Base-by-base conservation (phyloP, 768 basidiomycete genomes). In the Dioszegia aurantiaca region DNA sequence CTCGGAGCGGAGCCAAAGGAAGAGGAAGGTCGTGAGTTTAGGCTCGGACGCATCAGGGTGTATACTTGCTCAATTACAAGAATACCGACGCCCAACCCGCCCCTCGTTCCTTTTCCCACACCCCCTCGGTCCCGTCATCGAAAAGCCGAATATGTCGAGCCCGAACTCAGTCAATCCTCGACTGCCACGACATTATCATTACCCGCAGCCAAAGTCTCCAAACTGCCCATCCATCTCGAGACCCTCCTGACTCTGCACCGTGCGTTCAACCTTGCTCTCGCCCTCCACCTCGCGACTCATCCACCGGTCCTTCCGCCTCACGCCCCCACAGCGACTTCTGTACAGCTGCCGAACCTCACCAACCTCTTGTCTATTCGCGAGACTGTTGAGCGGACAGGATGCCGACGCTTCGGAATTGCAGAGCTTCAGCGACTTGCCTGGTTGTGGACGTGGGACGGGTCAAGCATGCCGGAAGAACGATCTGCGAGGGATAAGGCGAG, bases 381-480 rank as follows among this genome's bases (percentile, higher is more conserved):
- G 30, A 73, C 67, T 9, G 67, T 77, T 9, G 75, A 75, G 41
- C 60, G 70, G 42, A 69, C 67, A 2, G 61, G 62, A 12, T 63
- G 66, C 37, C 47, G 67, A 39, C 47, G 72, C n/a, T 77, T 77
- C 56, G 73, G 73, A 0, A 19, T 61, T 11, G 41, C 61, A 10
- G 75, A 77, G 41, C 48, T 77, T 40, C 59, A 58, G 24, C 40
- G 75, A 26, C 44, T 77, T 23, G 70, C 67, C 1, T 77, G 73
- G 73, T 24, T 75, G n/a, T 77, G 75, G 75, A 58, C 49, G 23
- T 77, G 75, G 75, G 65, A 73, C 56, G 67, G 69, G 4, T 40
- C 45, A 19, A 24, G 51, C 9, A 33, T 73, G 21, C 61, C 64
- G 16, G 52, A 56, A 11, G 61, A 70, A 4, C 62, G 65, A 41